phyloP scores from a whole-genome alignment of 2,329 filamentous ascomycete species.

The Penicillium sp. region DNA sequence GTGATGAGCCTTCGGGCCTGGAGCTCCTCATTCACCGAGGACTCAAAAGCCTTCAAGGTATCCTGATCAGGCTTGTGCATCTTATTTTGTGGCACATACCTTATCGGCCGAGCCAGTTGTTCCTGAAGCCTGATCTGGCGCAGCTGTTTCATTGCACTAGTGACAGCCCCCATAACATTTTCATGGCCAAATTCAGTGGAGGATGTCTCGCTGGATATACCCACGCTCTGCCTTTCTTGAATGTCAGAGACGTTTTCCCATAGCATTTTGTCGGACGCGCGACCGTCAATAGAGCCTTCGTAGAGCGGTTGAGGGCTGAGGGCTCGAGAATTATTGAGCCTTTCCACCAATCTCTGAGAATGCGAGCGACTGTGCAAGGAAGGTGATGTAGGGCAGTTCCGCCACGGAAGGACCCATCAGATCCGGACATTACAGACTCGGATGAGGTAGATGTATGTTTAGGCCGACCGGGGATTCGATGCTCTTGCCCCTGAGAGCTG shows the following conservation, averaged over 20 bases:
- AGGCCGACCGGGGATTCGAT: background rate
- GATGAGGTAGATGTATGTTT: slow-evolving; percentile 20
- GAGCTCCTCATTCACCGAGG: slow-evolving; percentile 21
- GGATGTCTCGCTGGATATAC: slow-evolving; percentile 1
- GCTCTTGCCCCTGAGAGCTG: background rate
- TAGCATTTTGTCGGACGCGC: slow-evolving; percentile 1
- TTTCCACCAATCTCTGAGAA: background rate
- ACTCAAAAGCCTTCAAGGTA: slow-evolving; percentile 19
- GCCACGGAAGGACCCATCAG: slow-evolving; percentile 15
- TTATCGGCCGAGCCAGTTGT: slow-evolving; percentile 25
- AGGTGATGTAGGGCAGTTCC: slow-evolving; percentile 7
- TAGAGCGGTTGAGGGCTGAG: slow-evolving; percentile 3
- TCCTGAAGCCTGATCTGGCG: slow-evolving; percentile 26
- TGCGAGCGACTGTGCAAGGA: slow-evolving; percentile 2
- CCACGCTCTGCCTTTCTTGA: slow-evolving; percentile 6
- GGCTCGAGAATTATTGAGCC: background rate
- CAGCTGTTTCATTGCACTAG: slow-evolving; percentile 28
- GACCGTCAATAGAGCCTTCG: slow-evolving; percentile 6
- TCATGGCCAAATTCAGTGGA: slow-evolving; percentile 1
- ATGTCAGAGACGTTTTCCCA: slow-evolving; percentile 7
- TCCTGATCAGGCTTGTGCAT: slow-evolving; percentile 25
- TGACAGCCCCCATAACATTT: slow-evolving; percentile 21
- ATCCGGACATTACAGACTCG: slow-evolving; percentile 19
- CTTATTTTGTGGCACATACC: slow-evolving; percentile 28
- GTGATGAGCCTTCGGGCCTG: slow-evolving; percentile 23